phyloP scores from a whole-genome alignment of 208 protist species.

The Wallacemonas sp. region DNA sequence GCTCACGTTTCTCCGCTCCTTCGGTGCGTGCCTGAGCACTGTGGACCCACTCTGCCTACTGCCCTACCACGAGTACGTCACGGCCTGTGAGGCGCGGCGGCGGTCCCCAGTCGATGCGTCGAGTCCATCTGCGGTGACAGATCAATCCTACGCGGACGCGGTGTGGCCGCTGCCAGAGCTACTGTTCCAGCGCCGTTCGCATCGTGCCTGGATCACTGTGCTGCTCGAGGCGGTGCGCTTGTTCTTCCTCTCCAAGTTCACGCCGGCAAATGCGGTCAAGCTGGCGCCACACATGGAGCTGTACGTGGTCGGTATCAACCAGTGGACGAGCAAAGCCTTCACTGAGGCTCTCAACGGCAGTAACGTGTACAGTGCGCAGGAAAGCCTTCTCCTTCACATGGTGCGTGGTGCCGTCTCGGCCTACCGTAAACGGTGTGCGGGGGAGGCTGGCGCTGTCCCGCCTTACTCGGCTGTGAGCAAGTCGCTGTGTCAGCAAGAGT shows the following conservation, averaged over 20 bases:
- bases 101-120: background rate
- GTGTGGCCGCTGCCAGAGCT: slow-evolving; percentile 10
- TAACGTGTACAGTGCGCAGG: slow-evolving; percentile 87
- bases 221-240: slow-evolving; percentile 79
- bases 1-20: slow-evolving; percentile 60
- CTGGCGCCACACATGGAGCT: slow-evolving; percentile 2
- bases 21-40: slow-evolving; percentile 75
- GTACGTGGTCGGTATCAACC: slow-evolving; percentile 1
- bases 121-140: background rate
- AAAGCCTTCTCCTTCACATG: slow-evolving; percentile 74
- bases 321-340: slow-evolving; percentile 32
- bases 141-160: too few relatives aligned
- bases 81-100: background rate
- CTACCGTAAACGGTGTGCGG: slow-evolving; percentile 7
- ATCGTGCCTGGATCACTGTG: slow-evolving; percentile 72
- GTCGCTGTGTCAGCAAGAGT: background rate
- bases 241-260: slow-evolving; percentile 71
- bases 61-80: slow-evolving; percentile 70
- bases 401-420: background rate
- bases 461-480: background rate
- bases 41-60: slow-evolving; percentile 80
- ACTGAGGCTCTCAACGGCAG: slow-evolving; percentile 36
- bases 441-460: background rate
- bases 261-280: slow-evolving; percentile 10
- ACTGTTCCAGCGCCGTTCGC: slow-evolving; percentile 38